phyloP scores from a whole-genome alignment of 2,329 filamentous ascomycete genomes.

The Botrytis tulipae region DNA sequence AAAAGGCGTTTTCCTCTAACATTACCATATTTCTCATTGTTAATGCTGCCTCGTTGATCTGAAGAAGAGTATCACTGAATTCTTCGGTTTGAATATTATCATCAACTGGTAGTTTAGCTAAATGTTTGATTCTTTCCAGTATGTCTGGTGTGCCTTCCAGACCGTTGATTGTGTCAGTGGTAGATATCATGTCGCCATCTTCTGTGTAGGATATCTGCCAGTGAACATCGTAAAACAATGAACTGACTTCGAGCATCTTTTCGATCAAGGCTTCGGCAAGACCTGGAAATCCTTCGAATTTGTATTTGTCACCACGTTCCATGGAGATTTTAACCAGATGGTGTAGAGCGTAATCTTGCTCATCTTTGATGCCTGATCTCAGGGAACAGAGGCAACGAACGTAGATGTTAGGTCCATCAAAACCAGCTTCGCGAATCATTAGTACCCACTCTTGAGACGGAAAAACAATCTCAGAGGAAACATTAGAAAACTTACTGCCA shows the following conservation, averaged over 20 bases:
- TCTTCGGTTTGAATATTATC: slow-evolving; percentile 69
- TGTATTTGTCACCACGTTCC: slow-evolving; percentile 92
- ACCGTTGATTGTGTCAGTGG: slow-evolving; percentile 60
- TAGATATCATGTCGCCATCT: slow-evolving; percentile 47
- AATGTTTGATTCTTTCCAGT: slow-evolving; percentile 65
- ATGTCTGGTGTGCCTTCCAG: slow-evolving; percentile 67
- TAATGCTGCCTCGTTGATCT: slow-evolving; percentile 81
- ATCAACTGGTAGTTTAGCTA: slow-evolving; percentile 61
- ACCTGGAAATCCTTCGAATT: slow-evolving; percentile 86
- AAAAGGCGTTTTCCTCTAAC: slow-evolving; percentile 81
- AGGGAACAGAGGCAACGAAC: slow-evolving; percentile 82
- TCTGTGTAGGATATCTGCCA: slow-evolving; percentile 78
- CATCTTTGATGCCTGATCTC: slow-evolving; percentile 72
- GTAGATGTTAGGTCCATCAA: slow-evolving; percentile 85
- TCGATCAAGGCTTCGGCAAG: slow-evolving; percentile 85
- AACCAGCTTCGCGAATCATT: slow-evolving; percentile 45
- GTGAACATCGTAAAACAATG: slow-evolving; percentile 75
- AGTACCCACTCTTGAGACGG: slow-evolving; percentile 20
- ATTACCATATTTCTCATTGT: slow-evolving; percentile 97
- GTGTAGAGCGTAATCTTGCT: slow-evolving; percentile 90
- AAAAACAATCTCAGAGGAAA: slow-evolving; percentile 18
- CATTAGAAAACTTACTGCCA: slow-evolving; percentile 52
- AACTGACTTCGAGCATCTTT: slow-evolving; percentile 75
- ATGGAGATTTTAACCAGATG: slow-evolving; percentile 95
- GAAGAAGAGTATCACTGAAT: slow-evolving; percentile 68